Evolutionary conservation across 805 yeast species (phyloP).

Genomic region (Jamesozyma rosinii): DNA sequence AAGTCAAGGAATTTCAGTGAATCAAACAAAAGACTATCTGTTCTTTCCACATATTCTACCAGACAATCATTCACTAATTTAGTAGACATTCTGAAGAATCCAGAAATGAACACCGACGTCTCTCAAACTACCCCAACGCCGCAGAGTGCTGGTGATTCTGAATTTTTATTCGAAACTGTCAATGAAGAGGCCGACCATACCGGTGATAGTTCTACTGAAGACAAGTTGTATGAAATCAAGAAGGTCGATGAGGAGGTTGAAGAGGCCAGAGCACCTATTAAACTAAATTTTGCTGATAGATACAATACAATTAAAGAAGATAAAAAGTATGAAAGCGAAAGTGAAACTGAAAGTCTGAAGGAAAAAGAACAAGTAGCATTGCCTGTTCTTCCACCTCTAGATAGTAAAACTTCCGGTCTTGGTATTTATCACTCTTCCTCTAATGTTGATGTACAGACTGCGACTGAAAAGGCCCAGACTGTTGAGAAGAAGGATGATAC

Average conservation of each 20-base stretch:
- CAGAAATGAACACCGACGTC: constrained; percentile 8
- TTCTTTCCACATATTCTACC: constrained; percentile 63
- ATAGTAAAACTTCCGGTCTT: constrained; percentile 17
- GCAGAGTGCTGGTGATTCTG: constrained; percentile 20
- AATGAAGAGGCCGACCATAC: constrained; percentile 15
- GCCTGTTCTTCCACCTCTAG: constrained; percentile 28
- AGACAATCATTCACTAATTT: constrained; percentile 55
- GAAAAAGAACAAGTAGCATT: constrained; percentile 6
- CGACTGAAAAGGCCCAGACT: background rate
- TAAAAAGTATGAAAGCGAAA: background rate
- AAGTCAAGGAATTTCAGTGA: constrained; percentile 53
- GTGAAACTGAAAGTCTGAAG: constrained; percentile 3
- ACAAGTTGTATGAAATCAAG: constrained; percentile 13
- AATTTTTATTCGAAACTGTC: constrained; percentile 23
- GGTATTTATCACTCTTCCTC: constrained; percentile 23
- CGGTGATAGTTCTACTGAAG: constrained; percentile 16
- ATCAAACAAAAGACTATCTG: constrained; percentile 59
- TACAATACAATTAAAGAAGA: constrained; percentile 11
- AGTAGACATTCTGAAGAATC: constrained; percentile 34
- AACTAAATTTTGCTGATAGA: constrained; percentile 35
- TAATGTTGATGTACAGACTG: background rate
- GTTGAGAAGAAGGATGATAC: background rate
- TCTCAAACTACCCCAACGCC: constrained; percentile 11
- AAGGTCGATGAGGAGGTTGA: background rate
- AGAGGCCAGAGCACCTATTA: constrained; percentile 14